Conservation (phyloP, 441 rosid genomes). For the Populus hybrid region DNA sequence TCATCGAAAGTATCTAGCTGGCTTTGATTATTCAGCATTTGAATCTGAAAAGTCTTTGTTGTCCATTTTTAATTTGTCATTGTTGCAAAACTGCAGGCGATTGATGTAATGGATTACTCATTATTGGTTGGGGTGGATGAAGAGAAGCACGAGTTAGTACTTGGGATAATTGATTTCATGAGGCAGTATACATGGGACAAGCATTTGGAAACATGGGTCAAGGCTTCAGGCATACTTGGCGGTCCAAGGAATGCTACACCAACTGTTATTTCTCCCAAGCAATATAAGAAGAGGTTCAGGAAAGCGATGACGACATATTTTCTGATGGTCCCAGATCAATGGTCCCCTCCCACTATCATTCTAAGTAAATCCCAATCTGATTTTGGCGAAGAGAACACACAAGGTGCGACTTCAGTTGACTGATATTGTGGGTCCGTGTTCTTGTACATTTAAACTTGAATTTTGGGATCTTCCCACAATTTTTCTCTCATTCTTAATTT, state of each 20-base stretch:
- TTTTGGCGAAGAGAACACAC: constrained; percentile 52
- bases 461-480: constrained; percentile 30
- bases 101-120: constrained; percentile 96
- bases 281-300: constrained; percentile 94
- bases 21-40: background rate
- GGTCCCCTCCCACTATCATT: constrained; percentile 66
- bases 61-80: background rate
- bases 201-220: constrained; percentile 85
- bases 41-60: background rate
- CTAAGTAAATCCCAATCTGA: constrained; percentile 61
- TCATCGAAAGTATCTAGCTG: background rate
- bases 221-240: constrained; percentile 86
- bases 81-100: constrained; percentile 44
- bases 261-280: constrained; percentile 90
- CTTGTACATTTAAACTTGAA: constrained; percentile 39
- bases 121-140: constrained; percentile 89
- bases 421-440: constrained; percentile 22
- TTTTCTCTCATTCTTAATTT: constrained; percentile 21
- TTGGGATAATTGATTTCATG: constrained; percentile 94
- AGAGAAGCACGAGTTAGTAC: constrained; percentile 79
- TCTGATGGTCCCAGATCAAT: constrained; percentile 95
- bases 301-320: constrained; percentile 95
- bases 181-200: constrained; percentile 66
- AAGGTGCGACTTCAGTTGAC: constrained; percentile 38
- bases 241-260: constrained; percentile 79